Evolutionary conservation across 176 grass and related monocot species (phyloP).

Genomic region (Pontederia paniculata): DNA sequence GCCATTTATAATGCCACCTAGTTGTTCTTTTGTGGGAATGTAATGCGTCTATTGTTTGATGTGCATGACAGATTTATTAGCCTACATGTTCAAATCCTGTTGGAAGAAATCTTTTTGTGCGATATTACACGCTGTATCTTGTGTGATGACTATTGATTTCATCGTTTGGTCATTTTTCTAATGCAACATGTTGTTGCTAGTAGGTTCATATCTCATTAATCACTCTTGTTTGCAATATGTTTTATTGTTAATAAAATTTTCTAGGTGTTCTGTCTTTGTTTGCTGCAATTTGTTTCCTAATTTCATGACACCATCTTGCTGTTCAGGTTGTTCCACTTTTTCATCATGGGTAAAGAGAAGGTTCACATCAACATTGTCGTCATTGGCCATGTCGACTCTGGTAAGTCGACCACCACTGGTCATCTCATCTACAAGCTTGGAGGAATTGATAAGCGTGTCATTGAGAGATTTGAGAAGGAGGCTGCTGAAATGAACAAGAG

Average conservation of each 20-base stretch:
- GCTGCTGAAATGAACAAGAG: no score
- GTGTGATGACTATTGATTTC: background rate
- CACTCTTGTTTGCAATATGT: background rate
- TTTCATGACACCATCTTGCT: no score
- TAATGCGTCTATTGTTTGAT: conserved; percentile 40
- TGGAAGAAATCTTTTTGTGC: conserved; percentile 19
- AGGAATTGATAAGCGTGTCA: no score
- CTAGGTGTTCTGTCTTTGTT: background rate
- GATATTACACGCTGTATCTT: background rate
- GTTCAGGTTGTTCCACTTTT: no score
- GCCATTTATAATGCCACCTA: no score
- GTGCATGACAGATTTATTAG: conserved; percentile 22
- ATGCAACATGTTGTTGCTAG: background rate
- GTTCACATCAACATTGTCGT: no score
- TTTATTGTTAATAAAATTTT: background rate
- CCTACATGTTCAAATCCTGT: conserved; percentile 67
- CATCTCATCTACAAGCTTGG: no score
- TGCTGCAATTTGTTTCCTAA: background rate
- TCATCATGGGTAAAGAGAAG: conserved; percentile 75
- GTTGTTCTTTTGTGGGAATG: background rate
- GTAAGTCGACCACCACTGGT: no score
- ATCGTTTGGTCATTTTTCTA: background rate
- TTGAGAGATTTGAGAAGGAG: no score
- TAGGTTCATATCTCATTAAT: background rate
- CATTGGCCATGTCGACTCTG: no score